Percentiles rank a stretch among this genome's conserved stretches.
Evolutionary conservation across 2,329 filamentous ascomycete genomes (phyloP).

Genomic region (Trichoderma semiorbis): DNA sequence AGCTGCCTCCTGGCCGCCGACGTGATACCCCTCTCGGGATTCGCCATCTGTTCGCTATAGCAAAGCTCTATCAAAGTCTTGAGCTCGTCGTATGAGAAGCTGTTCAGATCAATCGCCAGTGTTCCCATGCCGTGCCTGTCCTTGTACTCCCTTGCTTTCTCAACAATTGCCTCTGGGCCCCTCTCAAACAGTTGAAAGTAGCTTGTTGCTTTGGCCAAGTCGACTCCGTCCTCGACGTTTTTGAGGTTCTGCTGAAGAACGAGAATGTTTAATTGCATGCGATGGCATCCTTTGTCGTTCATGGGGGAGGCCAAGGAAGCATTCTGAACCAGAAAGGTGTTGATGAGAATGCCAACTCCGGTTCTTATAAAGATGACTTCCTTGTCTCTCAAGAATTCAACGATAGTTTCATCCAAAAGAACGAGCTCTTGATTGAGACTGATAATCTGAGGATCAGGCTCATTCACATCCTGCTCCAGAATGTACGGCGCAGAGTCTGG

Average conservation of each 20-base stretch:
- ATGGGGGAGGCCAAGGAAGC: constrained; percentile 71
- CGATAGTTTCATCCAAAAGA: constrained; percentile 80
- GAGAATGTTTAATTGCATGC: constrained; percentile 89
- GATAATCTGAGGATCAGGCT: constrained; percentile 78
- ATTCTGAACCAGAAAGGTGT: constrained; percentile 72
- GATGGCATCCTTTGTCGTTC: constrained; percentile 77
- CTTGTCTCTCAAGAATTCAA: constrained; percentile 64
- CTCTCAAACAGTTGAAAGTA: constrained; percentile 68
- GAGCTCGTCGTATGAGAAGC: constrained; percentile 63
- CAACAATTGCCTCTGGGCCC: constrained; percentile 63
- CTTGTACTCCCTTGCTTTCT: constrained; percentile 52
- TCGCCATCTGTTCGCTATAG: constrained; percentile 64
- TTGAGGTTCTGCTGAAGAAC: constrained; percentile 96
- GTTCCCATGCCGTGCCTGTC: constrained; percentile 35
- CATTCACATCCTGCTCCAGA: constrained; percentile 68
- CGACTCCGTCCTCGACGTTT: constrained; percentile 74
- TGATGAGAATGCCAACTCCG: constrained; percentile 74
- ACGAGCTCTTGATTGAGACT: constrained; percentile 79
- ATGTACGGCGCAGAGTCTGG: constrained; percentile 59
- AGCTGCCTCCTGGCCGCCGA: constrained; percentile 65
- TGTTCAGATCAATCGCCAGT: constrained; percentile 35
- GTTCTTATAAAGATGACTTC: constrained; percentile 74
- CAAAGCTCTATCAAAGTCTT: constrained; percentile 64
- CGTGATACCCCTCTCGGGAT: constrained; percentile 64
- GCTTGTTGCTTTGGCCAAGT: constrained; percentile 58